Conservation (phyloP, 306 rosid species). For the Rubus idaeus region DNA sequence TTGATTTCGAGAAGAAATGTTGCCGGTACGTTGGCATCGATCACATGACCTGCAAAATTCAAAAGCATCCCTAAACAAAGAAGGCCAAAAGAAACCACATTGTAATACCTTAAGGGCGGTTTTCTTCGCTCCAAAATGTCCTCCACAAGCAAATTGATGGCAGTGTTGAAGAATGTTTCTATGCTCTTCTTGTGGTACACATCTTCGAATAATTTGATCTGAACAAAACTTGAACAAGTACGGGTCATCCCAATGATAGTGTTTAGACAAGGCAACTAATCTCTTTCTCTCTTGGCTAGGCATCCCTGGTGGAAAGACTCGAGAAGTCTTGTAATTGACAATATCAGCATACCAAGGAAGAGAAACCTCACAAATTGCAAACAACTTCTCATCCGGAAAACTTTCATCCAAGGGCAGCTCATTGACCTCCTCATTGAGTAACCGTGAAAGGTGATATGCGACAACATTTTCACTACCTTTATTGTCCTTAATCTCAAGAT, state of each 20-base stretch:
- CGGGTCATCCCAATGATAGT: neutral
- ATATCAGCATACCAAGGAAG: no score
- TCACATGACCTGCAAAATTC: neutral
- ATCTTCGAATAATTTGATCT: neutral
- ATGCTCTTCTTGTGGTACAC: neutral
- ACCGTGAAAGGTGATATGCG: neutral
- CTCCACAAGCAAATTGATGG: neutral
- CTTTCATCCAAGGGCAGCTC: no score
- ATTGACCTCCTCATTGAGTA: no score
- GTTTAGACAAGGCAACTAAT: no score
- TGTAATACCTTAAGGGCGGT: neutral
- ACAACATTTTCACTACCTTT: neutral
- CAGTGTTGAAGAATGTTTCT: neutral
- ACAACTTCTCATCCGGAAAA: no score
- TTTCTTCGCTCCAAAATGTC: no score
- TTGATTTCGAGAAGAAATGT: neutral
- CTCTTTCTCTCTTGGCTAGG: no score
- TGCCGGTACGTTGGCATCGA: neutral
- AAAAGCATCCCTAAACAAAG: neutral
- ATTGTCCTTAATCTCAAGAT: neutral
- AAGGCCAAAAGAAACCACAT: conserved; percentile 6
- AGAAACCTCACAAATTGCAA: no score
- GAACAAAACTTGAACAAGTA: neutral
- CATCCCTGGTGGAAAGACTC: no score
- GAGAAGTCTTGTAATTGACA: no score